phyloP scores from a whole-genome alignment of 1,139 yeast genomes.

The Saccharomyces hybrid region DNA sequence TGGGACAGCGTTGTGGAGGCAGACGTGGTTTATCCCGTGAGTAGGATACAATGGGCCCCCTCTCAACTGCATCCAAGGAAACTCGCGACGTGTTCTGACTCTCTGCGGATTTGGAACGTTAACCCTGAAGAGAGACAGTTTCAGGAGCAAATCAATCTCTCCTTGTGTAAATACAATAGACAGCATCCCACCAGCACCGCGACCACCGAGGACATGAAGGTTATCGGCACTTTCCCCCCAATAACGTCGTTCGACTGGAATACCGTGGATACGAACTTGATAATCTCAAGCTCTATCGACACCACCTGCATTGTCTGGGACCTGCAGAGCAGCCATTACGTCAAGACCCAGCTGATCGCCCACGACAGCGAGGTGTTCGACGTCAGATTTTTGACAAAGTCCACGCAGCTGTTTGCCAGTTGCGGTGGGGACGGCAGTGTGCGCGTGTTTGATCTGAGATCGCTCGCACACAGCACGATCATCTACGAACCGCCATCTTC shows the following conservation, averaged over 20 bases:
- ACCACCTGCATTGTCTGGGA: constrained; percentile 98
- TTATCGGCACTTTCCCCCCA: constrained; percentile 50
- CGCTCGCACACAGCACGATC: constrained; percentile 89
- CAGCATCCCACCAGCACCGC: constrained; percentile 11
- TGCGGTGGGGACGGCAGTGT: constrained; percentile 96
- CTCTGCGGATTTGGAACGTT: constrained; percentile 31
- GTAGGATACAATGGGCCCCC: constrained; percentile 65
- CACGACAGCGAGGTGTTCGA: constrained; percentile 95
- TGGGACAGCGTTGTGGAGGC: constrained; percentile 44
- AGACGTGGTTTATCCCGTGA: constrained; percentile 53
- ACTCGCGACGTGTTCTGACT: constrained; percentile 33
- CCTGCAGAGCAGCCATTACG: constrained; percentile 53
- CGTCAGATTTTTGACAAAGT: constrained; percentile 71
- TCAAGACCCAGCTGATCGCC: constrained; percentile 90
- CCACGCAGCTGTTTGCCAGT: constrained; percentile 76
- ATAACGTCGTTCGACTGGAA: constrained; percentile 95
- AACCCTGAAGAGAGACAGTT: constrained; percentile 20
- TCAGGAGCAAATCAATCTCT: constrained; percentile 29
- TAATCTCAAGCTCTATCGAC: constrained; percentile 84
- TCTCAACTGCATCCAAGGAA: constrained; percentile 21
- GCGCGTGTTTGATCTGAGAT: constrained; percentile 80
- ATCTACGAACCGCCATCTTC: constrained; percentile 46
- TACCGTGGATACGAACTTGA: constrained; percentile 54
- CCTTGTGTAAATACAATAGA: constrained; percentile 30
- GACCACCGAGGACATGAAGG: constrained; percentile 5